Evolutionary conservation across 148 eudicot species (phyloP).

Genomic region (Rhododendron kiyosumense): DNA sequence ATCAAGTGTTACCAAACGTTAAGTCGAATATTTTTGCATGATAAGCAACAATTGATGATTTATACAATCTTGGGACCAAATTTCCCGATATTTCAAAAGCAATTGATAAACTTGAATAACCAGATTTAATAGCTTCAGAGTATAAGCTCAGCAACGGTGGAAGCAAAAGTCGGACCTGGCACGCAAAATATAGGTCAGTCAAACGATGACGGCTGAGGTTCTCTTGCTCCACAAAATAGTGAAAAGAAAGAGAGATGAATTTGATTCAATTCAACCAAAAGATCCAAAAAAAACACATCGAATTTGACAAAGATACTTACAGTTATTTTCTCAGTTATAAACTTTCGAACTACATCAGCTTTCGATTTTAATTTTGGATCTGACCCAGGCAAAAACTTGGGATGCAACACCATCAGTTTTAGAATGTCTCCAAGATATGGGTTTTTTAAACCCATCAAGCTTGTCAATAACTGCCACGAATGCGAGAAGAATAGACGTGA

Average conservation of each 20-base stretch:
- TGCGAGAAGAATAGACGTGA: slow-evolving; percentile 43
- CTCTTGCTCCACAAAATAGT: neutral
- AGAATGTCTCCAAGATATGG: slow-evolving; percentile 75
- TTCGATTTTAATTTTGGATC: slow-evolving; percentile 52
- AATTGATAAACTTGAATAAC: slow-evolving; percentile 56
- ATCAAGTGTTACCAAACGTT: slow-evolving; percentile 79
- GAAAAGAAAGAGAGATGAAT: neutral
- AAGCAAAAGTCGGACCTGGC: slow-evolving; percentile 65
- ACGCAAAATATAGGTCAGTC: slow-evolving; percentile 6
- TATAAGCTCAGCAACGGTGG: slow-evolving; percentile 64
- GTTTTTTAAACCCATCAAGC: slow-evolving; percentile 76
- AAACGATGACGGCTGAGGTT: neutral
- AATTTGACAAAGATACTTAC: slow-evolving; percentile 31
- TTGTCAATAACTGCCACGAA: slow-evolving; percentile 75
- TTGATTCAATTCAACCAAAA: neutral
- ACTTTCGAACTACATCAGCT: slow-evolving; percentile 65
- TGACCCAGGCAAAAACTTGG: slow-evolving; percentile 39
- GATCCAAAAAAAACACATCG: neutral
- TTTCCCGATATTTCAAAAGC: slow-evolving; percentile 66
- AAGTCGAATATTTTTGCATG: slow-evolving; percentile 64
- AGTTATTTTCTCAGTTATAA: slow-evolving; percentile 64
- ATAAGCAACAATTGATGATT: slow-evolving; percentile 49
- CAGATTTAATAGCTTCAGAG: slow-evolving; percentile 57
- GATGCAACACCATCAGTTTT: slow-evolving; percentile 58
- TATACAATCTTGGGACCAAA: slow-evolving; percentile 63